Conservation (phyloP, 2,329 filamentous ascomycete genomes). For the Fusarium ambrosium region DNA sequence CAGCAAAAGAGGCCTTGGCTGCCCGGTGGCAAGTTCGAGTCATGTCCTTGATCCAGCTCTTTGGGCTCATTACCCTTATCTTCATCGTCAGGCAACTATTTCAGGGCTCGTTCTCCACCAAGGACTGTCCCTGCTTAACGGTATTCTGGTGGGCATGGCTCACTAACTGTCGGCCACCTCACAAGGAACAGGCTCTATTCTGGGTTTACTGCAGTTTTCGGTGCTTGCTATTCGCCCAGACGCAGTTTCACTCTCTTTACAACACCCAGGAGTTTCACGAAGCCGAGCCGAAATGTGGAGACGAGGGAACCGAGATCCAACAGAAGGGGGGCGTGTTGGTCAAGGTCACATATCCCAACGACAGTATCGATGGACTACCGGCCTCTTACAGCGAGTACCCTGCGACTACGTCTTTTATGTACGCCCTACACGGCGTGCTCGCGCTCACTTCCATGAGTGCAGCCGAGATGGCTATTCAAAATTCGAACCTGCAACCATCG, state of each 20-base stretch:
- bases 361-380: background rate
- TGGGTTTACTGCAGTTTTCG: background rate
- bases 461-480: background rate
- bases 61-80: background rate
- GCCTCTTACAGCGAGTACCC: background rate
- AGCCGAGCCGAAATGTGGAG: background rate
- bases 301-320: background rate
- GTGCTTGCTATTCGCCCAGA: background rate
- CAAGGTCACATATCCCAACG: background rate
- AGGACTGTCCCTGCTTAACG: background rate
- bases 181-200: background rate
- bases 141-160: slow-evolving; percentile 2
- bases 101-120: background rate
- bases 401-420: background rate
- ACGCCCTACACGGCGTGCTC: background rate
- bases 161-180: background rate
- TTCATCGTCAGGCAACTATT: background rate
- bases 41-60: background rate
- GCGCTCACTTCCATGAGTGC: background rate
- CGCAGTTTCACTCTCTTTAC: background rate
- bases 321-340: background rate
- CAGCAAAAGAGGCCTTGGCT: background rate
- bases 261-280: background rate
- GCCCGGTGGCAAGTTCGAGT: background rate
- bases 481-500: background rate